Percentiles rank a stretch among this genome's conserved stretches.
phyloP scores from a whole-genome alignment of 2,329 filamentous ascomycete species.

The Colletotrichum musicola region DNA sequence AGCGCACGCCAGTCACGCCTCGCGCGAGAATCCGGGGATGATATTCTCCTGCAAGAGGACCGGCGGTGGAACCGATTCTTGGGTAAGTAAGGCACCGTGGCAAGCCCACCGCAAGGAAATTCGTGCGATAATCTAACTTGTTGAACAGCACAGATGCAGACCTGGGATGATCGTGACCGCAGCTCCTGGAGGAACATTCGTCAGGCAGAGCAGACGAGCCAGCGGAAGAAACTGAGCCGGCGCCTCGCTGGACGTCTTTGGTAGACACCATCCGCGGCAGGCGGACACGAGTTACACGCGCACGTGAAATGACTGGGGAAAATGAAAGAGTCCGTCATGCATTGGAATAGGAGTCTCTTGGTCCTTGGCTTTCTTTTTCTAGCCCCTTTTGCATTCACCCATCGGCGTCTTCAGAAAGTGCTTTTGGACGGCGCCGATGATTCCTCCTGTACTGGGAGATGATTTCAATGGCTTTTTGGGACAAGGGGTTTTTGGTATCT shows the following conservation, averaged over 20 bases:
- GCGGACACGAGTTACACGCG: background rate
- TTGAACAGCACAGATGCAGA: constrained; percentile 62
- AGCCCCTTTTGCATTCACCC: constrained; percentile 12
- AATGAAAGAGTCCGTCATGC: constrained; percentile 25
- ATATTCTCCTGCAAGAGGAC: constrained; percentile 68
- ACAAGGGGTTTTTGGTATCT: background rate
- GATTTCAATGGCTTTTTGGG: constrained; percentile 4
- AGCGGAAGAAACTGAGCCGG: constrained; percentile 54
- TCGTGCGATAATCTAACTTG: too few relatives aligned
- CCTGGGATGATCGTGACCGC: constrained; percentile 63
- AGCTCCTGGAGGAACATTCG: constrained; percentile 58
- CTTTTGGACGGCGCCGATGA: constrained; percentile 28
- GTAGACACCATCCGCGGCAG: constrained; percentile 2
- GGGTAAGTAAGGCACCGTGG: constrained; percentile 54
- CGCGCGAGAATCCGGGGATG: constrained; percentile 66
- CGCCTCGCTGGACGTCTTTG: constrained; percentile 53
- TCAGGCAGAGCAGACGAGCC: constrained; percentile 49
- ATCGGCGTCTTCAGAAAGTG: constrained; percentile 34
- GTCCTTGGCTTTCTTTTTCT: background rate
- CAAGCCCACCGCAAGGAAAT: too few relatives aligned
- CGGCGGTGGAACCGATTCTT: constrained; percentile 72
- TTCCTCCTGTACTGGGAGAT: constrained; percentile 16
- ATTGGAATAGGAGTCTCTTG: constrained; percentile 36
- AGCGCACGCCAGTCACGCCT: constrained; percentile 69
- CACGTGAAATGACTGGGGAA: constrained; percentile 27